A percentile compares a stretch with the other conserved stretches of the same genome.
phyloP scores from a whole-genome alignment of 768 basidiomycete genomes.

The Austroboletus festivus region DNA sequence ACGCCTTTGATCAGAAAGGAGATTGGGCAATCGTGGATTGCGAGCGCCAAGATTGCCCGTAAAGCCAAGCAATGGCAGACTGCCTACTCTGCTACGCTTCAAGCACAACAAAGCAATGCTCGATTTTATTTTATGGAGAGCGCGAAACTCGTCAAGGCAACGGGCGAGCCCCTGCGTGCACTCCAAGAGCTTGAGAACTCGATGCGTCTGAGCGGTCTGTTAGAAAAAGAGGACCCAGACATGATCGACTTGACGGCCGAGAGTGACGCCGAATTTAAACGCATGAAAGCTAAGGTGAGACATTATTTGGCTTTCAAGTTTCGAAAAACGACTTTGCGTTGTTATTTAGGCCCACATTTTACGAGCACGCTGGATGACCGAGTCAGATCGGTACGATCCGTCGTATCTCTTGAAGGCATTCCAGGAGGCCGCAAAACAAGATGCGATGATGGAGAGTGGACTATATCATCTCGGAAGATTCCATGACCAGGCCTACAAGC shows the following conservation, averaged over 20 bases:
- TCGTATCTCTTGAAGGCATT: slow-evolving; percentile 61
- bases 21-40: slow-evolving; percentile 85
- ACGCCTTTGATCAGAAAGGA: slow-evolving; percentile 46
- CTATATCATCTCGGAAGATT: slow-evolving; percentile 86
- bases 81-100: slow-evolving; percentile 92
- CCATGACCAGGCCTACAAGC: slow-evolving; percentile 75
- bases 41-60: slow-evolving; percentile 92
- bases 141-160: slow-evolving; percentile 78
- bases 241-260: slow-evolving; percentile 55
- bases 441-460: slow-evolving; percentile 73
- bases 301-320: not conserved
- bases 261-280: slow-evolving; percentile 47
- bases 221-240: slow-evolving; percentile 42
- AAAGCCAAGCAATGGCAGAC: slow-evolving; percentile 96
- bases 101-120: slow-evolving; percentile 72
- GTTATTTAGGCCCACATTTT: slow-evolving; percentile 64
- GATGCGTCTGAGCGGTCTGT: slow-evolving; percentile 52
- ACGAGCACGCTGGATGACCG: slow-evolving; percentile 89
- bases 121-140: slow-evolving; percentile 85
- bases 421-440: slow-evolving; percentile 45
- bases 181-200: slow-evolving; percentile 82
- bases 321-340: too few relatives aligned
- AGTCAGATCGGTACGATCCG: slow-evolving; percentile 77
- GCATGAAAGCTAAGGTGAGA: slow-evolving; percentile 69
- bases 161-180: slow-evolving; percentile 79